These are phyloP conservation scores for Albugo laibachii DNA, from an alignment of 352 stramenopile species.

Conservation along the genomic window DNA sequence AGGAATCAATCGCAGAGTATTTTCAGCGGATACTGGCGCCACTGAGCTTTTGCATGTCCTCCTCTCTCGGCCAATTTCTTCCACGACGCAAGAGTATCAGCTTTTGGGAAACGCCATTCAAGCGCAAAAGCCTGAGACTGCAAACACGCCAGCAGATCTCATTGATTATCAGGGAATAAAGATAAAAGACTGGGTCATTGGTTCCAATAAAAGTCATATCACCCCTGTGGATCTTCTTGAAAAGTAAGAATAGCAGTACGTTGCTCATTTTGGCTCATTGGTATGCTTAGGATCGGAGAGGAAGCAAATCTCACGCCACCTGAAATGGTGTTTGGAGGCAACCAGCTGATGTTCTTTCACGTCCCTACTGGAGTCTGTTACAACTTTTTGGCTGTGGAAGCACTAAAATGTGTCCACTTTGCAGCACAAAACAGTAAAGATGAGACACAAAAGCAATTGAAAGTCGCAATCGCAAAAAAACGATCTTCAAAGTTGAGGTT, in stretches of 20 bases:
- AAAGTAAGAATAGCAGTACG: conserved; percentile 12
- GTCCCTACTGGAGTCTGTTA: conserved; percentile 44
- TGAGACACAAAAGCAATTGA: conserved; percentile 53
- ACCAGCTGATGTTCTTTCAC: conserved; percentile 59
- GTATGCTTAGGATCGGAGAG: conserved; percentile 21
- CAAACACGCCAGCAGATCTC: conserved; percentile 17
- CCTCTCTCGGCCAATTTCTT: too few relatives aligned
- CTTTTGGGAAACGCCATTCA: too few relatives aligned
- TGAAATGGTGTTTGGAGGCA: conserved; percentile 76
- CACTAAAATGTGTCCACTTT: conserved; percentile 58
- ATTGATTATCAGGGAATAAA: conserved; percentile 53
- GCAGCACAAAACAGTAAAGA: conserved; percentile 23
- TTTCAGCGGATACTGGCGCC: too few relatives aligned
- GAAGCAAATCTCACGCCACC: conserved; percentile 48
- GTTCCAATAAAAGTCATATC: conserved; percentile 68
- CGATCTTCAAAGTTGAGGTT: conserved; percentile 1
- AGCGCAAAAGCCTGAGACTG: too few relatives aligned
- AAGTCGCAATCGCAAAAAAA: conserved; percentile 58
- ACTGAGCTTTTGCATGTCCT: too few relatives aligned
- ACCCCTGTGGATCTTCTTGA: conserved; percentile 52
- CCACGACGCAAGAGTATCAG: too few relatives aligned
- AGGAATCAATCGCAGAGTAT: too few relatives aligned
- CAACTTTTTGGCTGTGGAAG: conserved; percentile 57
- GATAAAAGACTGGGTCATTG: conserved; percentile 39
- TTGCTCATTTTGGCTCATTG: background rate